Evolutionary conservation across 495 filamentous ascomycete species (phyloP), one percentile per base, ranked within the genome.

Genomic region (Aspergillus wentii): DNA sequence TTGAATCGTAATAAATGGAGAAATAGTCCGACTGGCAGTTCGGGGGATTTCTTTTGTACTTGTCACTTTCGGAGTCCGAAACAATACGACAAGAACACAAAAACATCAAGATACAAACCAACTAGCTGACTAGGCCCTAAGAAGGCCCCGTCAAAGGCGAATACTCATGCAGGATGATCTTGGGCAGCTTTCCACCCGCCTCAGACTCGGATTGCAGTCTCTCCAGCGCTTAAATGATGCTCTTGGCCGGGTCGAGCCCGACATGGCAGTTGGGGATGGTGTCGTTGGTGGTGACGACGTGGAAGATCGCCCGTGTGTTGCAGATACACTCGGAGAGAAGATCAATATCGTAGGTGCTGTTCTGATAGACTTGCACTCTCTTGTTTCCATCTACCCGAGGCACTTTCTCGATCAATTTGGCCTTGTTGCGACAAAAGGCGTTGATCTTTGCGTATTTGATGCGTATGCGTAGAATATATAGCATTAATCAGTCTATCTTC

Each of bases 391-490:
- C 34, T 26, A 59, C 16, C 9, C 47, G 22, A 28, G 69, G 68
- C 5, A 56, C 13, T 8, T 56, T 43, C 3, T 34, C 28, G n/a
- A 51, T 26, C 8, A 72, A 52, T 40, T 71, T 72, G 15, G 49
- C 26, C 19, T 51, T 49, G 37, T 55, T 59, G 30, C 66, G 68
- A 30, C 53, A 56, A 46, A 64, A 68, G 17, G 60, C 59, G 36
- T 62, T 37, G 43, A 71, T 54, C 5, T 45, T 32, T 5, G 15
- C 30, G 2, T 48, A 18, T 5, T 52, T 52, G 8, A 15, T 21
- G n/a, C 52, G 28, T 5, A 68, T 41, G 8, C 56, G 55, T 19
- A 48, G n/a, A n/a, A n/a, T n/a, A n/a, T n/a, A n/a, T n/a, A n/a
- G n/a, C n/a, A n/a, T n/a, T n/a, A n/a, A n/a, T n/a, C n/a, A n/a